A percentile compares a stretch with the other conserved stretches of the same genome.
Evolutionary conservation across 2,329 filamentous ascomycete genomes (phyloP).

Genomic region (Moelleriella libera): DNA sequence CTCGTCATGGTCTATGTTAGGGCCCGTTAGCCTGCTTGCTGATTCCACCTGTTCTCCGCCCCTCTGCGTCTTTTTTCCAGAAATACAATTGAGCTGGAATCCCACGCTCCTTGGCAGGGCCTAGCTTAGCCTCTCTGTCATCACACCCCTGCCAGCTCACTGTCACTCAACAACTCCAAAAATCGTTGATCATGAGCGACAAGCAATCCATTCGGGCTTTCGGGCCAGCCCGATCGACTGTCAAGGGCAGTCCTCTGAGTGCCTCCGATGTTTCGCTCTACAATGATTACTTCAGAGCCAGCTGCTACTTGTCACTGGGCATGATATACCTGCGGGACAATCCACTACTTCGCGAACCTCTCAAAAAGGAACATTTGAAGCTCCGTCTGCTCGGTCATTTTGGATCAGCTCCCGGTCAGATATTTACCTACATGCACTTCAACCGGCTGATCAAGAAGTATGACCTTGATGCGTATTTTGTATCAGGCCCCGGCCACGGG

Average conservation of each 20-base stretch:
- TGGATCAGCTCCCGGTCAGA: slow-evolving; percentile 67
- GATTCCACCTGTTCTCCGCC: too few species aligned
- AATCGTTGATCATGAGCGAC: slow-evolving; percentile 18
- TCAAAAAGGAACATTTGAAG: slow-evolving; percentile 59
- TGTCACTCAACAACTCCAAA: not conserved
- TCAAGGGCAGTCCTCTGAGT: slow-evolving; percentile 46
- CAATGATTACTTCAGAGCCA: slow-evolving; percentile 61
- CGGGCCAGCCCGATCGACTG: slow-evolving; percentile 50
- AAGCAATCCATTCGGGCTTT: slow-evolving; percentile 47
- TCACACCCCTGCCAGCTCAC: not conserved
- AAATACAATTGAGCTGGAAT: too few species aligned
- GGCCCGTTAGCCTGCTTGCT: not conserved
- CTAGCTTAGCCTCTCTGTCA: too few species aligned
- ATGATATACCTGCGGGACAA: slow-evolving; percentile 73
- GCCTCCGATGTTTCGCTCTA: slow-evolving; percentile 53
- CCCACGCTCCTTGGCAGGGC: too few species aligned
- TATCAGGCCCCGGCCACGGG: slow-evolving; percentile 66
- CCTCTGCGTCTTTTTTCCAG: too few species aligned
- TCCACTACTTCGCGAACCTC: slow-evolving; percentile 54
- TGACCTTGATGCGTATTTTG: slow-evolving; percentile 55
- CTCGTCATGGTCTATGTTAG: not conserved
- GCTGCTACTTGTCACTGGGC: slow-evolving; percentile 59
- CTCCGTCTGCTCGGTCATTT: slow-evolving; percentile 63
- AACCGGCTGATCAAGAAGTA: slow-evolving; percentile 74
- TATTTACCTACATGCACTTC: slow-evolving; percentile 72